Conservation (phyloP, 2,329 filamentous ascomycete species). For the Paracoccidioides lutzii region DNA sequence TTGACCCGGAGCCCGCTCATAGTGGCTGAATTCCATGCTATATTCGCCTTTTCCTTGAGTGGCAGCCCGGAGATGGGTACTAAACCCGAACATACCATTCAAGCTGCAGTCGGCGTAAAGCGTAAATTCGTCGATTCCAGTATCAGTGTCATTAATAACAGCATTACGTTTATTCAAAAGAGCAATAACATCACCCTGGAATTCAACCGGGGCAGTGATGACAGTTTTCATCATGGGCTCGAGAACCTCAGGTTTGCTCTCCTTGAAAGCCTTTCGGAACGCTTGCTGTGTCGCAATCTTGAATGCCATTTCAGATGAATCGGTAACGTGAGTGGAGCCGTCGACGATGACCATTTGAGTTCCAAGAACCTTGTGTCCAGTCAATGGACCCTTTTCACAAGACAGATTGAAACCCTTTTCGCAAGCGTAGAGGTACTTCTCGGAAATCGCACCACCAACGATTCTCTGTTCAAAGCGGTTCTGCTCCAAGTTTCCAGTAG, state of each 20-base stretch:
- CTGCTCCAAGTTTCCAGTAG: conserved; percentile 55
- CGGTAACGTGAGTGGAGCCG: conserved; percentile 91
- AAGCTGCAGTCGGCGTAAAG: conserved; percentile 83
- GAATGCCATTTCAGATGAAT: conserved; percentile 95
- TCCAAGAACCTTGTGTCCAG: conserved; percentile 87
- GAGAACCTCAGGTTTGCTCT: conserved; percentile 69
- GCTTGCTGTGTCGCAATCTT: conserved; percentile 89
- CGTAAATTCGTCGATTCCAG: conserved; percentile 86
- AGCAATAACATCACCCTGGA: conserved; percentile 91
- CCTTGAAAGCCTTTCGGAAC: conserved; percentile 83
- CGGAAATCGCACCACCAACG: conserved; percentile 76
- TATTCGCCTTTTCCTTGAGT: conserved; percentile 99
- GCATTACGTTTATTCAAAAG: conserved; percentile 94
- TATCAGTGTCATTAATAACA: conserved; percentile 89
- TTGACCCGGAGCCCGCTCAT: conserved; percentile 72
- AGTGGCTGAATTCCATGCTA: conserved; percentile 97
- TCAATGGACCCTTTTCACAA: conserved; percentile 74
- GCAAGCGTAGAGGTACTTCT: conserved; percentile 91
- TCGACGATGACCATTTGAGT: conserved; percentile 87
- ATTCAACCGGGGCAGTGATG: conserved; percentile 89
- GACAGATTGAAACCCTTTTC: conserved; percentile 83
- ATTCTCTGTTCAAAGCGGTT: conserved; percentile 83
- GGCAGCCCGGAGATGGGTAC: conserved; percentile 74
- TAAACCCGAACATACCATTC: conserved; percentile 98
- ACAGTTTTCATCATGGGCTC: conserved; percentile 98